A percentile compares a stretch with the other conserved stretches of the same genome.
Conservation (phyloP, 495 filamentous ascomycete genomes). For the Talaromyces adpressus region DNA sequence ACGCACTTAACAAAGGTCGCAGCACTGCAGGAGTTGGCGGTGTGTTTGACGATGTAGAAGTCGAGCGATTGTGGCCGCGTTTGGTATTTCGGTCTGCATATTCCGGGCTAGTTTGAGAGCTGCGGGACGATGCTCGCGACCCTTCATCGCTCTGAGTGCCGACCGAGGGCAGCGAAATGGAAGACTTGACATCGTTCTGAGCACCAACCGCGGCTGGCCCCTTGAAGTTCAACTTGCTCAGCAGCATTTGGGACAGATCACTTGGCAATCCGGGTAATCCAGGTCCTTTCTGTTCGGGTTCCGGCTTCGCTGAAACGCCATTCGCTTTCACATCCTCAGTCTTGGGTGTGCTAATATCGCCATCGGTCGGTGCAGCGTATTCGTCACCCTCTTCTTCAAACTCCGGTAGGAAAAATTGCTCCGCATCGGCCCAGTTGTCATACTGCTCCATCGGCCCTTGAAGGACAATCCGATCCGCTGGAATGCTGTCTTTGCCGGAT, state of each 20-base stretch:
- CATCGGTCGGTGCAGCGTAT: constrained; percentile 18
- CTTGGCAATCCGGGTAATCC: constrained; percentile 16
- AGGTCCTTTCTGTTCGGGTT: constrained; percentile 1
- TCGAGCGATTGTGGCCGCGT: constrained; percentile 29
- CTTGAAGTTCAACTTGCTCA: constrained; percentile 46
- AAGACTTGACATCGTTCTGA: constrained; percentile 6
- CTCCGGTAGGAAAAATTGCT: constrained; percentile 51
- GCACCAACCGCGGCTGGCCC: constrained; percentile 29
- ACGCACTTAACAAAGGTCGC: constrained; percentile 53
- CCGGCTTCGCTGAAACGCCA: constrained; percentile 11
- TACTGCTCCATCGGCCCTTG: constrained; percentile 55
- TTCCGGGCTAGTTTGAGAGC: constrained; percentile 43
- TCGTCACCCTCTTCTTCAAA: constrained; percentile 35
- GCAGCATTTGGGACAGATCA: constrained; percentile 43
- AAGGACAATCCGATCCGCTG: constrained; percentile 40
- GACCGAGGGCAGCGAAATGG: constrained; percentile 40
- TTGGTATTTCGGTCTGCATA: constrained; percentile 22
- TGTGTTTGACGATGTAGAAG: constrained; percentile 25
- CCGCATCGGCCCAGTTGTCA: constrained; percentile 53
- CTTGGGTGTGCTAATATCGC: constrained; percentile 11
- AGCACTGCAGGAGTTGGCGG: constrained; percentile 36
- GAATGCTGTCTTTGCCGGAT: constrained; percentile 42
- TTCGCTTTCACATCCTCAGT: neutral
- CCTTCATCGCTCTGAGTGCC: constrained; percentile 37
- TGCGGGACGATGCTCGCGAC: constrained; percentile 42